Evolutionary conservation across 768 basidiomycete genomes (phyloP), one percentile per base, ranked within the genome.

Genomic region (Xerocomellus dryophilus): DNA sequence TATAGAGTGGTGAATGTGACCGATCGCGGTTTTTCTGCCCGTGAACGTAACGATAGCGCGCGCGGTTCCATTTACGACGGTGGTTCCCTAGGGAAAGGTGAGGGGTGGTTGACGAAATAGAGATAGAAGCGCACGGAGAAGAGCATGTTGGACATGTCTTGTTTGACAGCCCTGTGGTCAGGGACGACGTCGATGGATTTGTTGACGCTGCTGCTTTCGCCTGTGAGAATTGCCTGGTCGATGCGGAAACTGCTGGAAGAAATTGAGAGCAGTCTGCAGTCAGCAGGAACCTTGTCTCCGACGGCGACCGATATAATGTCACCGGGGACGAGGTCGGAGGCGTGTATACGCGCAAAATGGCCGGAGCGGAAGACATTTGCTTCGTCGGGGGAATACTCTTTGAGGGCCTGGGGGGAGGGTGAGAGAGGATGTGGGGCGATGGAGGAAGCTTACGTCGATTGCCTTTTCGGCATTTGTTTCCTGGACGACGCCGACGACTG

Each of bases 1-100:
- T 70, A 99, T 99, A 42, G 93, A 96, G 63, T 92, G 90, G 77
- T 99, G 96, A 60, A 99, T 98, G 65, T 96, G 88, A 27, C 96
- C 96, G 61, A 99, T 93, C 44, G 96, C 96, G 17, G 96, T 98
- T 51, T 81, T 76, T 59, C 82, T 71, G 34, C 96, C 96, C 2
- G 91, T 98, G 61, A 83, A 86, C 9, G 91, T 85, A 18, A 98
- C 96, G 49, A 98, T 68, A 15, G 96, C 96, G 47, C 78, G 83
- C 3, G 90, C 93, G 43, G 75, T 93, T 52, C 96, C 96, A 61
- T 93, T 98, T 7, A 98, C 96, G 42, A 99, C 88, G 14, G 92
- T 98, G 0, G 96, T 98, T 29, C 96, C 95, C 91, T 93, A 58
- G 15, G 20, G 25, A 48, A 46, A 36, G 27, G 21, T 50, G 25